Conservation (phyloP, 2,329 filamentous ascomycete species). For the Keithomyces neogunnii region DNA sequence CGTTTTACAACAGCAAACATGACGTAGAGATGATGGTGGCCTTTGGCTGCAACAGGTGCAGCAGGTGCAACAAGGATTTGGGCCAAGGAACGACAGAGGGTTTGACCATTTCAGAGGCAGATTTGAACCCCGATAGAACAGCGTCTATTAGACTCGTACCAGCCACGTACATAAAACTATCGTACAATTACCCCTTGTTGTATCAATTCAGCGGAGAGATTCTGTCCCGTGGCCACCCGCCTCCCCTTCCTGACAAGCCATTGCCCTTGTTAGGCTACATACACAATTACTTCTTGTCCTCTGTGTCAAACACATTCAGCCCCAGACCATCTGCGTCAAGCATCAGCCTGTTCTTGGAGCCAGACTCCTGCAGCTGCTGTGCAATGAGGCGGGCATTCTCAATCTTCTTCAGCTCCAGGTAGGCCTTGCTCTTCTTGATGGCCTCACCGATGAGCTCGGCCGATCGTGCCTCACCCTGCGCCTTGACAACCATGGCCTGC, state of each 20-base stretch:
- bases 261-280: not conserved
- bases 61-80: too few species aligned
- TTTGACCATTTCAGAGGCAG: not conserved
- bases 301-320: slow-evolving; percentile 66
- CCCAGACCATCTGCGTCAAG: slow-evolving; percentile 86
- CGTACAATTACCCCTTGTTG: slow-evolving; percentile 4
- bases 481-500: slow-evolving; percentile 96
- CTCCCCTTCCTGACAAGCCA: not conserved
- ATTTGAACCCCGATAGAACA: too few species aligned
- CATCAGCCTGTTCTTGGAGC: slow-evolving; percentile 87
- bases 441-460: slow-evolving; percentile 97
- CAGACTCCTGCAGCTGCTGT: slow-evolving; percentile 74
- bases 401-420: slow-evolving; percentile 95
- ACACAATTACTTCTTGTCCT: slow-evolving; percentile 32
- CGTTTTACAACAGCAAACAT: too few species aligned
- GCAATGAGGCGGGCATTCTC: slow-evolving; percentile 92
- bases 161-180: slow-evolving; percentile 1
- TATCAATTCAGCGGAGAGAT: slow-evolving; percentile 4
- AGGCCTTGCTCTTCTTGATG: slow-evolving; percentile 98
- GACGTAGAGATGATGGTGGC: too few species aligned
- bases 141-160: not conserved
- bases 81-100: too few species aligned
- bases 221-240: not conserved
- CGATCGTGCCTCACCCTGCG: slow-evolving; percentile 96
- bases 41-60: too few species aligned